These are phyloP conservation scores for Candida buenavistaensis DNA, from an alignment of 1,139 yeast genomes.

Conservation along the genomic window DNA sequence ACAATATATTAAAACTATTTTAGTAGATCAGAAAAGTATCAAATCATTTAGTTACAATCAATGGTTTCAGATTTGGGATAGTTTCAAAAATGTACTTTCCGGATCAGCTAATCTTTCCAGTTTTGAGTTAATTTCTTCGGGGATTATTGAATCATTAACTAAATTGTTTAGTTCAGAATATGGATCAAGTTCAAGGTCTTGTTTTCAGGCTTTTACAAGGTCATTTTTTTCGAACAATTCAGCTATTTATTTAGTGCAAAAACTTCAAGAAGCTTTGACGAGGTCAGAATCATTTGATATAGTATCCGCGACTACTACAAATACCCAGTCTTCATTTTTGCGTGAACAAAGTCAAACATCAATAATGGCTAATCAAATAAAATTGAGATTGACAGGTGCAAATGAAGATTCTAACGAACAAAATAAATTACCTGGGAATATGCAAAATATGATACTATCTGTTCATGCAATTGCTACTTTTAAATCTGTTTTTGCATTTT, in stretches of 20 bases:
- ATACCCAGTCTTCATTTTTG: constrained; percentile 14
- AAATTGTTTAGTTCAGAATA: constrained; percentile 34
- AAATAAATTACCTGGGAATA: constrained; percentile 26
- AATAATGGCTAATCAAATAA: constrained; percentile 72
- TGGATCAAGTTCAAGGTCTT: constrained; percentile 22
- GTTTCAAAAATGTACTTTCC: constrained; percentile 33
- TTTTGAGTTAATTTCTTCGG: constrained; percentile 74
- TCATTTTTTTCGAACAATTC: constrained; percentile 39
- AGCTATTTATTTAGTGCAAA: constrained; percentile 32
- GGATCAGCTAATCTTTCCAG: constrained; percentile 50
- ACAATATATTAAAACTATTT: constrained; percentile 16
- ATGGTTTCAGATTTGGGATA: constrained; percentile 52
- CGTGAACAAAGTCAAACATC: constrained; percentile 41
- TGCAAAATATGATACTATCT: constrained; percentile 53
- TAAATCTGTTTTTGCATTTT: constrained; percentile 65
- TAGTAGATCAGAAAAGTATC: constrained; percentile 14
- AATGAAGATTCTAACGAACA: constrained; percentile 18
- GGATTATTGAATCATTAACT: constrained; percentile 53
- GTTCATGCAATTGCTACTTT: constrained; percentile 93
- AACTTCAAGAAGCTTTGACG: constrained; percentile 73
- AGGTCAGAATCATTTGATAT: constrained; percentile 78
- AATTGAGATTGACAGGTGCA: constrained; percentile 49
- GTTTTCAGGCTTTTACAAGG: constrained; percentile 47
- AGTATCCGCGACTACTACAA: constrained; percentile 49
- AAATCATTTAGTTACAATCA: constrained; percentile 24